These are phyloP conservation scores for Trichoderma sp. DNA, from an alignment of 2,329 filamentous ascomycete species.

Conservation along the genomic window DNA sequence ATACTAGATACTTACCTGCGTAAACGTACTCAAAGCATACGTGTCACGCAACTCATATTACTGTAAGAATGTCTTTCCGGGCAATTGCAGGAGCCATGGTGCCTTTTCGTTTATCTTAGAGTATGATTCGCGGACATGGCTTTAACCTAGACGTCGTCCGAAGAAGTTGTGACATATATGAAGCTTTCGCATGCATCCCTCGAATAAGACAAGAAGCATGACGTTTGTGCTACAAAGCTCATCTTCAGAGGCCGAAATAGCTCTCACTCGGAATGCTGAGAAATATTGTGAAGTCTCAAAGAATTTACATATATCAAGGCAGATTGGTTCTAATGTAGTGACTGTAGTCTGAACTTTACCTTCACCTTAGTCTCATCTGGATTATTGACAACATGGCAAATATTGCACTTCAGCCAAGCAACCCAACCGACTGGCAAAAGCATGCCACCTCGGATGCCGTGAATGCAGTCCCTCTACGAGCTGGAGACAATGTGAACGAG, in stretches of 20 bases:
- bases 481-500: not conserved
- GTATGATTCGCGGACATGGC: not conserved
- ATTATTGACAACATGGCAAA: not conserved
- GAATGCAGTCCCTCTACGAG: not conserved
- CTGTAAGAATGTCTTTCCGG: not conserved
- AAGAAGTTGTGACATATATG: not conserved
- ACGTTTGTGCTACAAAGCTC: not conserved
- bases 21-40: not conserved
- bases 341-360: not conserved
- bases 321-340: not conserved
- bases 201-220: not conserved
- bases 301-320: not conserved
- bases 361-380: not conserved
- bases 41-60: not conserved
- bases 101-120: not conserved
- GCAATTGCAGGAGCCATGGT: not conserved
- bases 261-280: not conserved
- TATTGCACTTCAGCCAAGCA: not conserved
- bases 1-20: not conserved
- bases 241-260: not conserved
- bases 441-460: not conserved
- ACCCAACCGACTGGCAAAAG: not conserved
- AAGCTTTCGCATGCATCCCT: not conserved
- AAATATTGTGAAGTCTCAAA: not conserved
- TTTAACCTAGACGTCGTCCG: not conserved